These are phyloP conservation scores for Calonectria pseudoreteaudii DNA, from an alignment of 2,329 filamentous ascomycete genomes.

Conservation along the genomic window DNA sequence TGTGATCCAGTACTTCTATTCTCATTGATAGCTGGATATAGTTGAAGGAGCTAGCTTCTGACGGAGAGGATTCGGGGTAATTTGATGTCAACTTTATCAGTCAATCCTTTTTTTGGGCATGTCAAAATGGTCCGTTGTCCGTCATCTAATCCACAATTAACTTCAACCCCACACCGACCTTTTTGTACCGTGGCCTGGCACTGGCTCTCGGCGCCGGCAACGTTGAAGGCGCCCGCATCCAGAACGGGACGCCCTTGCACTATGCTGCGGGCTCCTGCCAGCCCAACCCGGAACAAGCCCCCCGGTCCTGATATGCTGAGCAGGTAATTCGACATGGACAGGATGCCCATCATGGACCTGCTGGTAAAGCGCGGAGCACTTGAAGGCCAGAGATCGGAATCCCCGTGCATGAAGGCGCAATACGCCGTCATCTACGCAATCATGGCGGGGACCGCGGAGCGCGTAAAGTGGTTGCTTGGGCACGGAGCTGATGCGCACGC, in stretches of 20 bases:
- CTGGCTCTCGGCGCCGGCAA: too few species aligned
- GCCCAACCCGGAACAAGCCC: neutral
- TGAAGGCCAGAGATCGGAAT: conserved; percentile 23
- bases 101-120: too few species aligned
- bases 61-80: too few species aligned
- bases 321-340: conserved; percentile 19
- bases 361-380: conserved; percentile 27
- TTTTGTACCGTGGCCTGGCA: too few species aligned
- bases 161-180: too few species aligned
- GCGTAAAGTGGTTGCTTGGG: conserved; percentile 32
- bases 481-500: conserved; percentile 30
- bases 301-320: neutral
- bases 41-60: too few species aligned
- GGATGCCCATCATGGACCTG: conserved; percentile 31
- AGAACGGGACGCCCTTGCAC: conserved; percentile 32
- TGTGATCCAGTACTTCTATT: too few species aligned
- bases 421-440: conserved; percentile 36
- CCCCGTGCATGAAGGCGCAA: conserved; percentile 15
- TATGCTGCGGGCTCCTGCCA: conserved; percentile 26
- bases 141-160: too few species aligned
- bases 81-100: too few species aligned
- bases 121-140: too few species aligned
- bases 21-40: too few species aligned
- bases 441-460: conserved; percentile 32
- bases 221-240: conserved; percentile 27